Evolutionary conservation across 345 rosid genomes (phyloP).

Genomic region (Acer campestre): DNA sequence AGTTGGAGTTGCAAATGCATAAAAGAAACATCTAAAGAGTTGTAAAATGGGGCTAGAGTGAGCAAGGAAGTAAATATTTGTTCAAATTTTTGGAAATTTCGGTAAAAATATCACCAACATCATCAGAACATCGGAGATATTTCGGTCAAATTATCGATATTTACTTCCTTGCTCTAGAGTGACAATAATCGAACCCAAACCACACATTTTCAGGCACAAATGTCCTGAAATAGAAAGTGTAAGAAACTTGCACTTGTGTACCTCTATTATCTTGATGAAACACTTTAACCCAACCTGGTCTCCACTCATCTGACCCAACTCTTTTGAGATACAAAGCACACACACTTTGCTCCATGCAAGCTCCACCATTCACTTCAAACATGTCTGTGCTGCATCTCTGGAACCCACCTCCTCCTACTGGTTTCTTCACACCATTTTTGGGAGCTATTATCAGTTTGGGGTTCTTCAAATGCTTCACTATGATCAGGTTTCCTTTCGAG

Average conservation of each 20-base stretch:
- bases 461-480: conserved; percentile 20
- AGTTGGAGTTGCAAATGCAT: not conserved
- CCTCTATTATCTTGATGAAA: not conserved
- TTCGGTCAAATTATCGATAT: too few species aligned
- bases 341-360: conserved; percentile 4
- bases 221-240: conserved; percentile 16
- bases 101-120: too few species aligned
- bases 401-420: conserved; percentile 4
- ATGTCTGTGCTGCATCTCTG: conserved; percentile 5
- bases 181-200: conserved; percentile 24
- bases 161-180: not conserved
- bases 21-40: not conserved
- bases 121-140: too few species aligned
- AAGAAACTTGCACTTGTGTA: conserved; percentile 11
- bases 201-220: conserved; percentile 22
- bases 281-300: conserved; percentile 15
- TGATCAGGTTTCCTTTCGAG: conserved; percentile 11
- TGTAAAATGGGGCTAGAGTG: too few species aligned
- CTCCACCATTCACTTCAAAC: conserved; percentile 12
- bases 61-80: too few species aligned
- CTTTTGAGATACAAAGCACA: conserved; percentile 16
- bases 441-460: conserved; percentile 17
- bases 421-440: conserved; percentile 12
- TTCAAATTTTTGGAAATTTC: too few species aligned
- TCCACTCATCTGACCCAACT: conserved; percentile 17